phyloP scores from a whole-genome alignment of 2,329 filamentous ascomycete species.

The Nemania bipapillata region DNA sequence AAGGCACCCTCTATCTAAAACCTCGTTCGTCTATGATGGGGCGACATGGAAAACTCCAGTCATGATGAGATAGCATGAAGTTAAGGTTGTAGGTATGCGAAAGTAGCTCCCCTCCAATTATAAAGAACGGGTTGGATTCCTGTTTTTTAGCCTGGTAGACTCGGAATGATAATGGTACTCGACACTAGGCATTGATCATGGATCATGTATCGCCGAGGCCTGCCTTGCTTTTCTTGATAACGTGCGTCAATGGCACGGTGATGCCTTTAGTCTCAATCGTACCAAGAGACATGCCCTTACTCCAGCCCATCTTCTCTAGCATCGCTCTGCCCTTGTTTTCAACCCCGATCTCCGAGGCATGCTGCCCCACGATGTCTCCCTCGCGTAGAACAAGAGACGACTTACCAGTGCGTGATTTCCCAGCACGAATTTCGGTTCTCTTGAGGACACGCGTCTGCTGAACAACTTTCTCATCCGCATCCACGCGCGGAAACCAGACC shows the following conservation, averaged over 20 bases:
- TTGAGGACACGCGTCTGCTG: slow-evolving; percentile 46
- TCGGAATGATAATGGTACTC: background rate
- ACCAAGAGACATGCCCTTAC: slow-evolving; percentile 83
- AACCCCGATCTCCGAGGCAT: slow-evolving; percentile 82
- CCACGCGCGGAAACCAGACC: slow-evolving; percentile 66
- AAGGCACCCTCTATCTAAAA: background rate
- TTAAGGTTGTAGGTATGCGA: background rate
- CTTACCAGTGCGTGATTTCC: slow-evolving; percentile 49
- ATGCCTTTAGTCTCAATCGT: slow-evolving; percentile 87
- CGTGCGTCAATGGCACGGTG: slow-evolving; percentile 82
- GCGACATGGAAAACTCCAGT: background rate
- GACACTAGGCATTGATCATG: background rate
- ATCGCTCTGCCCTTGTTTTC: slow-evolving; percentile 87
- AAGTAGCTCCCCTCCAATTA: background rate
- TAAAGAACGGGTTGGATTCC: background rate
- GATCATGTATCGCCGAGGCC: slow-evolving; percentile 73
- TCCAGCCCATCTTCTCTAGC: slow-evolving; percentile 98
- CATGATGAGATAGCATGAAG: background rate
- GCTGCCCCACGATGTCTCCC: slow-evolving; percentile 87
- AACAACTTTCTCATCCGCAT: slow-evolving; percentile 52
- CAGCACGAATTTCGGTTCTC: slow-evolving; percentile 44
- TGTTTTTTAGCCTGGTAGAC: background rate
- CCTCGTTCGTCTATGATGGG: background rate
- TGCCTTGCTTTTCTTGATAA: slow-evolving; percentile 86
- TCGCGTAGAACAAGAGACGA: slow-evolving; percentile 72